These are phyloP conservation scores for Coniochaeta sp. DNA, from an alignment of 2,329 filamentous ascomycete genomes.

Conservation along the genomic window DNA sequence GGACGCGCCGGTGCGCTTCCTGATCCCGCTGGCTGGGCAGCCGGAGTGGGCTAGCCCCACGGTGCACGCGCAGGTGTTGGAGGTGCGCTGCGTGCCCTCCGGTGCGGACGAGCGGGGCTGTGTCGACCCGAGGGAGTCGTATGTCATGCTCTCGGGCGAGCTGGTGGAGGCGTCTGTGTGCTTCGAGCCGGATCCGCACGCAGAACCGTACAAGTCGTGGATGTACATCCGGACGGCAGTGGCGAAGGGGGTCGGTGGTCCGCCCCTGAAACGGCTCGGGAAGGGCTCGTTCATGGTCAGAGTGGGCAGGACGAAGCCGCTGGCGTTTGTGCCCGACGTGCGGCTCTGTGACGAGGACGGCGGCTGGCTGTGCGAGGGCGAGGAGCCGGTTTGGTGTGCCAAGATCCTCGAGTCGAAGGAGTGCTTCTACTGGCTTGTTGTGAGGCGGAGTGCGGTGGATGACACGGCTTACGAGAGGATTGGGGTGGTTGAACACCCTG, in stretches of 20 bases:
- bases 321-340: conserved; percentile 6
- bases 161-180: conserved; percentile 2
- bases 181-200: conserved; percentile 3
- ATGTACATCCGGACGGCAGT: conserved; percentile 3
- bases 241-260: conserved; percentile 1
- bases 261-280: not conserved
- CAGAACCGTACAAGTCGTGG: conserved; percentile 4
- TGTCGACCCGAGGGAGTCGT: conserved; percentile 5
- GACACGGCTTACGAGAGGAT: conserved; percentile 7
- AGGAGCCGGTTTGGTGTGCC: conserved; percentile 5
- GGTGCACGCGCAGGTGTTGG: not conserved
- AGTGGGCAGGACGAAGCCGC: conserved; percentile 1
- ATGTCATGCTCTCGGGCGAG: conserved; percentile 4
- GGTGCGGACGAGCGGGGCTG: conserved; percentile 5
- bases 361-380: conserved; percentile 8
- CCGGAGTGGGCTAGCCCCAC: not conserved
- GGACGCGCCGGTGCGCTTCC: not conserved
- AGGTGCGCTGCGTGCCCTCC: not conserved
- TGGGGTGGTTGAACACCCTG: conserved; percentile 4
- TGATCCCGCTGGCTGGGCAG: not conserved
- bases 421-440: conserved; percentile 7
- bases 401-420: conserved; percentile 7
- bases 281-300: conserved; percentile 3
- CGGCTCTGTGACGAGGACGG: conserved; percentile 7
- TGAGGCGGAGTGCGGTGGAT: conserved; percentile 3